Evolutionary conservation across 192 early-diverging fungal genomes (phyloP).

Genomic region (Coemansia aciculifera): DNA sequence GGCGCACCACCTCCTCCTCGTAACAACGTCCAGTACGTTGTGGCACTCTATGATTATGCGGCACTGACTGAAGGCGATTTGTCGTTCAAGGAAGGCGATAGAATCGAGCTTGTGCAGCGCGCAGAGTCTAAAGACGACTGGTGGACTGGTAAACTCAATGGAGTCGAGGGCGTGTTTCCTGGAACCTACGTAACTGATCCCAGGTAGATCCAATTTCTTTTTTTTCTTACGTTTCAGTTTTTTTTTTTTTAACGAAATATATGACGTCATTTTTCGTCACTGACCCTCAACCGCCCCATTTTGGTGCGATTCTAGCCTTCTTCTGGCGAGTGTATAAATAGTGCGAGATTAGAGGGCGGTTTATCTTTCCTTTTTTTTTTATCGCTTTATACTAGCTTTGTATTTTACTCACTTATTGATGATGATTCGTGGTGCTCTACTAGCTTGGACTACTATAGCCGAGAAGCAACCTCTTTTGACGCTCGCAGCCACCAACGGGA

Average conservation of each 20-base stretch:
- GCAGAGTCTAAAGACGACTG: constrained; percentile 67
- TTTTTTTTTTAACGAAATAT: not conserved
- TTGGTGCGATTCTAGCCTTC: not conserved
- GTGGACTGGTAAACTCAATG: constrained; percentile 78
- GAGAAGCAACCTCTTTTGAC: constrained; percentile 64
- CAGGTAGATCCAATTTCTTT: constrained; percentile 14
- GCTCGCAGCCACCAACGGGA: constrained; percentile 66
- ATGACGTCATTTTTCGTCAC: not conserved
- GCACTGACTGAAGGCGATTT: constrained; percentile 74
- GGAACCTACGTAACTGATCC: constrained; percentile 58
- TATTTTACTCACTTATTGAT: not conserved
- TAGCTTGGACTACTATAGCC: constrained; percentile 38
- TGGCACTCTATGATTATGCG: constrained; percentile 77
- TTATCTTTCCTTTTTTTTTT: not conserved
- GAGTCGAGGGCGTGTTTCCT: constrained; percentile 68
- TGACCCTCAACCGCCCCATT: not conserved
- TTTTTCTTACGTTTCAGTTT: not conserved
- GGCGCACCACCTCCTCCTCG: constrained; percentile 28
- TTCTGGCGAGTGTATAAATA: not conserved
- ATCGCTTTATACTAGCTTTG: not conserved
- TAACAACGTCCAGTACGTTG: constrained; percentile 57
- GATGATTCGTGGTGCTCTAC: constrained; percentile 3
- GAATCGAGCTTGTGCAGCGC: constrained; percentile 67
- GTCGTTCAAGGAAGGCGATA: constrained; percentile 68
- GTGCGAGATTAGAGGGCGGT: too few relatives aligned